These are phyloP conservation scores for Anthracocystis panici-leucophaei DNA, from an alignment of 1,284 basidiomycete species.

Conservation along the genomic window DNA sequence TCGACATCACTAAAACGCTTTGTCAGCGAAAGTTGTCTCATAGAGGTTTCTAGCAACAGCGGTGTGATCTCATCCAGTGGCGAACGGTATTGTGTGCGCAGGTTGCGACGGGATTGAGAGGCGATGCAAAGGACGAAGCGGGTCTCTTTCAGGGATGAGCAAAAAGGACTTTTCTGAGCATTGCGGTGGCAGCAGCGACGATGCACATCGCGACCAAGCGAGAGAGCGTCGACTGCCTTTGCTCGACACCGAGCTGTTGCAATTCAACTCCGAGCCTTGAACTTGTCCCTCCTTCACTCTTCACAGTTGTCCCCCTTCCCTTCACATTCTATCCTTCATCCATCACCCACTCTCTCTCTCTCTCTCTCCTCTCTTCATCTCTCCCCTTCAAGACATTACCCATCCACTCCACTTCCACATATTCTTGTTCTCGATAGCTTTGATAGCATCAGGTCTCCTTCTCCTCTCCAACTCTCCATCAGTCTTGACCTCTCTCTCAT, in stretches of 20 bases:
- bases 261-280: slow-evolving; percentile 13
- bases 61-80: neutral
- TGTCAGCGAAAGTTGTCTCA: no score
- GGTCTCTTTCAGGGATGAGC: no score
- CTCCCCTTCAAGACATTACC: slow-evolving; percentile 1
- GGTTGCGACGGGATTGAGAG: neutral
- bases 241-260: slow-evolving; percentile 21
- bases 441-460: slow-evolving; percentile 36
- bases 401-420: slow-evolving; percentile 10
- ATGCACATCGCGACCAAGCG: neutral
- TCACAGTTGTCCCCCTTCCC: neutral
- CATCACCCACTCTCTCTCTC: neutral
- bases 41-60: no score
- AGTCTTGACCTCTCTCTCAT: neutral
- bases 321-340: neutral
- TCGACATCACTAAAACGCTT: neutral
- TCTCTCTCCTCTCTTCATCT: neutral
- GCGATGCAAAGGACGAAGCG: no score
- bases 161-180: neutral
- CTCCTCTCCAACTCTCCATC: neutral
- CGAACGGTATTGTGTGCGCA: neutral
- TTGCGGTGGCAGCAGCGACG: neutral
- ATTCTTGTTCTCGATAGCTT: slow-evolving; percentile 33
- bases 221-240: slow-evolving; percentile 5
- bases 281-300: neutral